phyloP scores from a whole-genome alignment of 805 yeast genomes.

The Kodamaea kaohsiungensis region DNA sequence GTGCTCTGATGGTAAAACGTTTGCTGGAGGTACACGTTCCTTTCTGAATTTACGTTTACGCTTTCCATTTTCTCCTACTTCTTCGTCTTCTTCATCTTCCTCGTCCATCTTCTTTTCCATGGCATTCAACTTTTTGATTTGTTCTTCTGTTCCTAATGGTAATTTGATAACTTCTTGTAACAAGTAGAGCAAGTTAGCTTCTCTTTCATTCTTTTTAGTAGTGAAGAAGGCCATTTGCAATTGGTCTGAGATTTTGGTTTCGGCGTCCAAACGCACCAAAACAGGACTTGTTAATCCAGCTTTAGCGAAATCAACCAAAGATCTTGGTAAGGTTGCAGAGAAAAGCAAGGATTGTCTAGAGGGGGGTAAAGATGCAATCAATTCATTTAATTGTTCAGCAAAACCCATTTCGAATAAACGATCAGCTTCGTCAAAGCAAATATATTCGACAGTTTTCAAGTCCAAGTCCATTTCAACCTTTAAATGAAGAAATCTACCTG shows the following conservation, averaged over 20 bases:
- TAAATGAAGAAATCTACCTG: constrained; percentile 94
- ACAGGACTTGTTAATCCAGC: constrained; percentile 95
- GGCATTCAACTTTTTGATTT: constrained; percentile 52
- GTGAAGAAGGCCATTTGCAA: constrained; percentile 87
- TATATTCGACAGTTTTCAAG: constrained; percentile 78
- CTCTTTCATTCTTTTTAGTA: constrained; percentile 82
- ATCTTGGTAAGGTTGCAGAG: constrained; percentile 91
- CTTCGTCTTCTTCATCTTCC: constrained; percentile 54
- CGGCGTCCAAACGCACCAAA: constrained; percentile 90
- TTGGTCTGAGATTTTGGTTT: constrained; percentile 84
- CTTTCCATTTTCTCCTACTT: constrained; percentile 32
- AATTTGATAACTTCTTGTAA: constrained; percentile 82
- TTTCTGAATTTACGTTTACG: constrained; percentile 44
- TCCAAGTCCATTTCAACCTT: constrained; percentile 94
- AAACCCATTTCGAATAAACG: constrained; percentile 96
- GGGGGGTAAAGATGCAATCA: constrained; percentile 79
- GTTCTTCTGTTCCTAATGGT: constrained; percentile 76
- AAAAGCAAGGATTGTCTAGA: constrained; percentile 85
- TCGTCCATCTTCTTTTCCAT: constrained; percentile 51
- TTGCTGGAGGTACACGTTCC: constrained; percentile 72
- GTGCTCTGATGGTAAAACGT: constrained; percentile 76
- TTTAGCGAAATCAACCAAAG: constrained; percentile 93
- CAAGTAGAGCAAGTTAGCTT: constrained; percentile 76
- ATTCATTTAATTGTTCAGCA: constrained; percentile 87
- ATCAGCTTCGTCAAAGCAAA: constrained; percentile 97